Evolutionary conservation across 2,329 filamentous ascomycete species (phyloP).

Genomic region (Trichoderma guizhouense): DNA sequence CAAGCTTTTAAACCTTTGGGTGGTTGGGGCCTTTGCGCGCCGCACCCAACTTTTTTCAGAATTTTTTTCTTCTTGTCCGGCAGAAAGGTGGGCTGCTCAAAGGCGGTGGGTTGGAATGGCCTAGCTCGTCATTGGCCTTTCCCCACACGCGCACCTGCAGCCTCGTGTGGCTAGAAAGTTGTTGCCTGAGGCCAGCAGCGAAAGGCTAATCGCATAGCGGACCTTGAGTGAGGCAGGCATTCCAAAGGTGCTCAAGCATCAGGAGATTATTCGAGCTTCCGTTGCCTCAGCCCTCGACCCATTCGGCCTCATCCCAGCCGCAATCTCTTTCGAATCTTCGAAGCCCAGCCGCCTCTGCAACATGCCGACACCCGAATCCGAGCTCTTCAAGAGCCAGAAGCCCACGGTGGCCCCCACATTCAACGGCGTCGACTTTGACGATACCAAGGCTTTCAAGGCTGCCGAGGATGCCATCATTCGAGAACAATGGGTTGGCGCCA

Average conservation of each 20-base stretch:
- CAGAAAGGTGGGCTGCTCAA: slow-evolving; percentile 33
- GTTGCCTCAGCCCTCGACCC: slow-evolving; percentile 19
- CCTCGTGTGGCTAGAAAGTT: slow-evolving; percentile 11
- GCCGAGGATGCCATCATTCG: slow-evolving; percentile 79
- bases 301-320: slow-evolving; percentile 18
- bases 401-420: slow-evolving; percentile 78
- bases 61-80: slow-evolving; percentile 31
- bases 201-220: slow-evolving; percentile 1
- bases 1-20: slow-evolving; percentile 20
- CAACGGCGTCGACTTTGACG: slow-evolving; percentile 82
- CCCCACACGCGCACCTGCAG: slow-evolving; percentile 19
- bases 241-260: slow-evolving; percentile 27
- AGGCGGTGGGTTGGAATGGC: slow-evolving; percentile 35
- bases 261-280: slow-evolving; percentile 20
- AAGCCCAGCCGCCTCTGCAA: slow-evolving; percentile 26
- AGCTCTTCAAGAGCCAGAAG: slow-evolving; percentile 78
- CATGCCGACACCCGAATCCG: slow-evolving; percentile 84
- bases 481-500: slow-evolving; percentile 85
- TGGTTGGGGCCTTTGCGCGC: slow-evolving; percentile 18
- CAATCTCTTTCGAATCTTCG: not conserved
- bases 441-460: slow-evolving; percentile 75
- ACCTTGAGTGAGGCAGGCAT: slow-evolving; percentile 12
- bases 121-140: not conserved
- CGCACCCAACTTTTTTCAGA: slow-evolving; percentile 6
- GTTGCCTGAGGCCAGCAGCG: slow-evolving; percentile 16